A percentile compares a stretch with the other conserved stretches of the same genome.
Conservation (phyloP, 352 stramenopile genomes). For the Globisporangium camurandrum region DNA sequence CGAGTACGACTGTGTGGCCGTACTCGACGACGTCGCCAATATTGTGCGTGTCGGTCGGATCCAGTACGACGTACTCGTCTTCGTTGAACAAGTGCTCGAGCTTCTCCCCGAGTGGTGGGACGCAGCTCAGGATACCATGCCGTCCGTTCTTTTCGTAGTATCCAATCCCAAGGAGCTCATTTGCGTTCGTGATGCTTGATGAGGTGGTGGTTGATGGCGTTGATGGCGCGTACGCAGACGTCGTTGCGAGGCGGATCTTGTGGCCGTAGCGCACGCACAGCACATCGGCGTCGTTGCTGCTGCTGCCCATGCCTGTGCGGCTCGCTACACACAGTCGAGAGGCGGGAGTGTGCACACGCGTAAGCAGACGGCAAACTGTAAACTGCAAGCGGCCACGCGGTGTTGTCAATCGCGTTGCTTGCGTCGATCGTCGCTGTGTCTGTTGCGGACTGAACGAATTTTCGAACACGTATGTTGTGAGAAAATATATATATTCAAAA, state of each 20-base stretch:
- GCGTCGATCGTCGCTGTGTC: background rate
- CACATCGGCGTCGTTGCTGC: conserved; percentile 11
- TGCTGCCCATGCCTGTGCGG: too few species aligned
- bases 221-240: conserved; percentile 40
- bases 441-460: conserved; percentile 3
- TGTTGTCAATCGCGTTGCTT: background rate
- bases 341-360: too few species aligned
- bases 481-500: too few species aligned
- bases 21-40: conserved; percentile 55
- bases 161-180: conserved; percentile 40
- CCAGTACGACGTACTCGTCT: conserved; percentile 75
- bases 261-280: conserved; percentile 57
- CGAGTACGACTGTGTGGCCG: conserved; percentile 64
- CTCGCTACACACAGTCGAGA: too few species aligned
- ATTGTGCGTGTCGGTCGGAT: conserved; percentile 36
- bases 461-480: conserved; percentile 2
- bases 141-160: conserved; percentile 86
- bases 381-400: too few species aligned
- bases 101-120: conserved; percentile 67
- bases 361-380: too few species aligned
- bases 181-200: too few species aligned
- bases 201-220: background rate
- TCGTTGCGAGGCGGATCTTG: conserved; percentile 51
- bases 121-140: conserved; percentile 75
- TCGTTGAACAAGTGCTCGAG: conserved; percentile 73